These are phyloP conservation scores for Solanum gandarillasii DNA, from an alignment of 257 asterid species.

Conservation along the genomic window DNA sequence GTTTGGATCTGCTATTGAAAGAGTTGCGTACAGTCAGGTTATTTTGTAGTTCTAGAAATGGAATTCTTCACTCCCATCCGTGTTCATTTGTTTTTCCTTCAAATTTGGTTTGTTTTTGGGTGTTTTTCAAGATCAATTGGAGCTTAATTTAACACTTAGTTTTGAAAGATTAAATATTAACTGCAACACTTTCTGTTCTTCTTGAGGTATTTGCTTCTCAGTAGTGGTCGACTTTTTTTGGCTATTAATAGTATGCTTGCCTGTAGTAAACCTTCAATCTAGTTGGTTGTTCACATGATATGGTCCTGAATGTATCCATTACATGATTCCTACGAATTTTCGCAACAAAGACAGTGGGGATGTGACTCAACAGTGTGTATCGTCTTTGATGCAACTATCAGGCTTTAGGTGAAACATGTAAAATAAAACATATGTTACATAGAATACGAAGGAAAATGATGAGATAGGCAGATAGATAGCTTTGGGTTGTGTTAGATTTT, in stretches of 20 bases:
- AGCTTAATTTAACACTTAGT: not conserved
- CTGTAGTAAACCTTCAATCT: not conserved
- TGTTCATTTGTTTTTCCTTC: not conserved
- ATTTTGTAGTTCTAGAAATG: not conserved
- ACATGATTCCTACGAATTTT: not conserved
- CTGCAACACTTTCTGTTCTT: not conserved
- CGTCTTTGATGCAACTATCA: not conserved
- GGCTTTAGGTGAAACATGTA: not conserved
- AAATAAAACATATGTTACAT: not conserved
- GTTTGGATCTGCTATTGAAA: conserved; percentile 90
- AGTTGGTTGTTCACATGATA: not conserved
- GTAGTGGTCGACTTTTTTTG: not conserved
- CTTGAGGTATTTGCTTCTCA: not conserved
- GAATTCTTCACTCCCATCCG: not conserved
- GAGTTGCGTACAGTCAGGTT: conserved; percentile 57
- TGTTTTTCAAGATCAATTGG: not conserved
- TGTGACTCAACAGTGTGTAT: not conserved
- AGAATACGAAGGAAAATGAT: not conserved
- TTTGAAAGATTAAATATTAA: not conserved
- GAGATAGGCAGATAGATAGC: not conserved
- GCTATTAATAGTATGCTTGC: not conserved
- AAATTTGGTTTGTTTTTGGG: not conserved
- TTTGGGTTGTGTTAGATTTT: not conserved
- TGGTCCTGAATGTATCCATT: not conserved
- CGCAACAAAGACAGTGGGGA: not conserved